These are phyloP conservation scores for Candida glaebosa DNA, from an alignment of 805 yeast species.

Conservation along the genomic window DNA sequence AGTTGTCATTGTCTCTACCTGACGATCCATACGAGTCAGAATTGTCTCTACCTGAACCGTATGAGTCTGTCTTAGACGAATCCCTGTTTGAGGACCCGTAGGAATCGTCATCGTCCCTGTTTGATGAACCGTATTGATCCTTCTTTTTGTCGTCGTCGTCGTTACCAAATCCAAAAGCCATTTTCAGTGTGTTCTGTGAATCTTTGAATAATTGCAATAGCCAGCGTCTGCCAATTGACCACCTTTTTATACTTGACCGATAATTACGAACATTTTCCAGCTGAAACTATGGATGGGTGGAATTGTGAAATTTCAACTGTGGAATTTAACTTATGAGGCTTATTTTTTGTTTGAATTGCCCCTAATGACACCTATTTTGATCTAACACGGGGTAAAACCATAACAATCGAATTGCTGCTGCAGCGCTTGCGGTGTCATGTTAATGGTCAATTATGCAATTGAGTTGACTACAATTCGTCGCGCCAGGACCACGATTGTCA, in stretches of 20 bases:
- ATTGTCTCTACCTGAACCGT: constrained; percentile 13
- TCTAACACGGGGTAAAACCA: not conserved
- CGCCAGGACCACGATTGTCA: too few species aligned
- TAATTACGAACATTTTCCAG: not conserved
- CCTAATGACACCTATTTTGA: not conserved
- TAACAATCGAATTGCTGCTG: too few species aligned
- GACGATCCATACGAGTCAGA: constrained; percentile 10
- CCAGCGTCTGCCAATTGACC: not conserved
- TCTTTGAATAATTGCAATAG: not conserved
- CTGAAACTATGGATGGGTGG: not conserved
- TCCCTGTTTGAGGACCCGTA: constrained; percentile 4
- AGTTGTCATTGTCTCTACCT: not conserved
- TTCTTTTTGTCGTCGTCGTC: constrained; percentile 20
- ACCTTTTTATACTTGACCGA: not conserved
- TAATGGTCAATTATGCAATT: not conserved
- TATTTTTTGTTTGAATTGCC: not conserved
- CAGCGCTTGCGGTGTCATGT: too few species aligned
- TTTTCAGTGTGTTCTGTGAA: constrained; percentile 10
- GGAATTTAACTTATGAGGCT: not conserved
- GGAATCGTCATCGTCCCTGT: constrained; percentile 9
- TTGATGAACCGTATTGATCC: constrained; percentile 5
- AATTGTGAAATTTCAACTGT: not conserved
- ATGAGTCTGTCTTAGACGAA: constrained; percentile 16
- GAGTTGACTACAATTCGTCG: too few species aligned
- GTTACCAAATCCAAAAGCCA: constrained; percentile 34